Evolutionary conservation across 1,284 basidiomycete species (phyloP).

Genomic region (Leccinum subrobustum): DNA sequence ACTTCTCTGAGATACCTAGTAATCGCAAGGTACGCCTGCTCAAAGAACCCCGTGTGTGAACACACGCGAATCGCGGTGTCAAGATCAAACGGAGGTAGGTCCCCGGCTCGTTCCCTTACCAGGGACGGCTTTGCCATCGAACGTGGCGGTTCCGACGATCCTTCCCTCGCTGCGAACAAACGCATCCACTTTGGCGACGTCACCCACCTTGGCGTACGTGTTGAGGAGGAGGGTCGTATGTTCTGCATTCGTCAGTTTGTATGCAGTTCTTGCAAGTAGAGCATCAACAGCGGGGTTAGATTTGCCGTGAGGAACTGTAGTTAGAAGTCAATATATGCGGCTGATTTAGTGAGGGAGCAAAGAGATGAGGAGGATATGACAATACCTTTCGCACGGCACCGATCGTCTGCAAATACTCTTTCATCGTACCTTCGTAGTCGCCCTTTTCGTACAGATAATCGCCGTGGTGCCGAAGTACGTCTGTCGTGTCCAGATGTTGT

Average conservation of each 20-base stretch:
- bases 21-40: constrained; percentile 54
- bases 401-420: constrained; percentile 89
- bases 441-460: constrained; percentile 91
- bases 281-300: constrained; percentile 91
- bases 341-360: neutral
- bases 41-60: constrained; percentile 93
- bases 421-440: constrained; percentile 92
- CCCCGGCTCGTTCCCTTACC: constrained; percentile 50
- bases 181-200: constrained; percentile 82
- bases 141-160: constrained; percentile 21
- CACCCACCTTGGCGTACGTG: constrained; percentile 96
- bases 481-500: constrained; percentile 76
- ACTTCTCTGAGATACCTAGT: no score
- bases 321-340: constrained; percentile 6
- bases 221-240: constrained; percentile 95
- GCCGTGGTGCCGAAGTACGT: constrained; percentile 87
- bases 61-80: constrained; percentile 97
- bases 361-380: neutral
- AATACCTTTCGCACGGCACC: constrained; percentile 88
- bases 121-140: constrained; percentile 32
- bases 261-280: constrained; percentile 93
- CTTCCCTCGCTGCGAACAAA: constrained; percentile 88
- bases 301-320: constrained; percentile 93
- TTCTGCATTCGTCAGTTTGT: constrained; percentile 89
- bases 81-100: constrained; percentile 89